phyloP scores from a whole-genome alignment of 2,329 filamentous ascomycete species.

The Colletotrichum tropicale region DNA sequence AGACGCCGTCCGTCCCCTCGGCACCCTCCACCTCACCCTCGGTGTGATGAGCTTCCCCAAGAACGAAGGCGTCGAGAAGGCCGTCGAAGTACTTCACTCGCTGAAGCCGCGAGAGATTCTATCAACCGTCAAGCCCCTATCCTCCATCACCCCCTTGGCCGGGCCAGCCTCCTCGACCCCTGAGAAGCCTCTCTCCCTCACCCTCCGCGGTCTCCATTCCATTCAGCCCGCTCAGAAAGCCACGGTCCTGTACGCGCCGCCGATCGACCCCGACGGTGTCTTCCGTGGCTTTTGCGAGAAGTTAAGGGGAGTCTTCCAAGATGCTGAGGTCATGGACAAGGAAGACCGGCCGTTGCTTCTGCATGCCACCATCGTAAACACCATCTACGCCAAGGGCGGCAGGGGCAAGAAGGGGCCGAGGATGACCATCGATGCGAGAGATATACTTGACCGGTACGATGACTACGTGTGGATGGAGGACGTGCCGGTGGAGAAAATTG shows the following conservation, averaged over 20 bases:
- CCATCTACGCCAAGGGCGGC: conserved; percentile 69
- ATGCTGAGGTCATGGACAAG: conserved; percentile 58
- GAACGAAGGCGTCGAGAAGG: conserved; percentile 46
- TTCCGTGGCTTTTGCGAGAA: conserved; percentile 62
- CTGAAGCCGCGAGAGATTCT: conserved; percentile 46
- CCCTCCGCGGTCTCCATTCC: conserved; percentile 59
- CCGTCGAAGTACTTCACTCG: conserved; percentile 41
- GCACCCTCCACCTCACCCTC: conserved; percentile 83
- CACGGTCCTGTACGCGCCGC: conserved; percentile 69
- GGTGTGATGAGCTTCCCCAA: conserved; percentile 79
- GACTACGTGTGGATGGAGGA: conserved; percentile 74
- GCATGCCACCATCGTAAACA: conserved; percentile 88
- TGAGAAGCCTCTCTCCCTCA: conserved; percentile 39
- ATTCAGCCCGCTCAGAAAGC: conserved; percentile 63
- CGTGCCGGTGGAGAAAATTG: conserved; percentile 71
- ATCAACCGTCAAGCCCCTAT: conserved; percentile 23
- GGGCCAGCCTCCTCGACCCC: background rate
- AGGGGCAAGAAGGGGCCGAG: conserved; percentile 35
- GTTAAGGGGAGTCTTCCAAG: conserved; percentile 59
- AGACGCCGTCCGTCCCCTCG: conserved; percentile 75
- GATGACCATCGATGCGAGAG: conserved; percentile 58
- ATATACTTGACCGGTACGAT: conserved; percentile 62
- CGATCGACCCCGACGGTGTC: conserved; percentile 54
- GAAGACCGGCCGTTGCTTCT: conserved; percentile 71
- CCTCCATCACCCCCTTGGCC: conserved; percentile 18